phyloP scores from a whole-genome alignment of 805 yeast genomes.

The Candida anglica region DNA sequence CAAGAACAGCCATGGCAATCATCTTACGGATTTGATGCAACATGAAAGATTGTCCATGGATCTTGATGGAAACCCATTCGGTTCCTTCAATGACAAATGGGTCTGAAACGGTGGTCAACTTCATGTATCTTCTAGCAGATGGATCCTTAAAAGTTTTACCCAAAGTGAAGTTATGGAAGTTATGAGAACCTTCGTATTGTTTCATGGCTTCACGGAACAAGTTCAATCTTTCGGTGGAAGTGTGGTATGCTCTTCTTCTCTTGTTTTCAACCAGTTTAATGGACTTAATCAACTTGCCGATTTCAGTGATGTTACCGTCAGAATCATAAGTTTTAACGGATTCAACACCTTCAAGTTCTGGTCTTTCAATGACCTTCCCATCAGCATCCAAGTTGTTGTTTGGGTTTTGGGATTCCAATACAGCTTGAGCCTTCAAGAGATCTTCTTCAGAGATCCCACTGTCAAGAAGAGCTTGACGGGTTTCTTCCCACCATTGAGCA shows the following conservation, averaged over 20 bases:
- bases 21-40: constrained; percentile 96
- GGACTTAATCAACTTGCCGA: constrained; percentile 41
- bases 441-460: constrained; percentile 18
- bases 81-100: constrained; percentile 91
- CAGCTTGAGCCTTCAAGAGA: constrained; percentile 23
- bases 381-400: constrained; percentile 1
- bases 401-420: constrained; percentile 26
- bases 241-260: constrained; percentile 66
- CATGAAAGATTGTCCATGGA: constrained; percentile 98
- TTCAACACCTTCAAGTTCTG: constrained; percentile 1
- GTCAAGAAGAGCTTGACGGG: constrained; percentile 22
- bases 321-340: constrained; percentile 22
- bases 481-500: constrained; percentile 66
- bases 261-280: constrained; percentile 62
- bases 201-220: constrained; percentile 65
- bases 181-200: constrained; percentile 80
- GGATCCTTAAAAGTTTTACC: constrained; percentile 84
- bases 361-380: constrained; percentile 2
- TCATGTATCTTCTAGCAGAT: constrained; percentile 81
- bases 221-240: constrained; percentile 57
- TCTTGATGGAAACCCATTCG: constrained; percentile 93
- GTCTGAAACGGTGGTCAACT: constrained; percentile 69
- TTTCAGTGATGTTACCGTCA: constrained; percentile 29
- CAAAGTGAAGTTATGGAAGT: constrained; percentile 84
- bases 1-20: constrained; percentile 91